Evolutionary conservation across 2,329 filamentous ascomycete genomes (phyloP).

Genomic region (Colletotrichum spaethianum): DNA sequence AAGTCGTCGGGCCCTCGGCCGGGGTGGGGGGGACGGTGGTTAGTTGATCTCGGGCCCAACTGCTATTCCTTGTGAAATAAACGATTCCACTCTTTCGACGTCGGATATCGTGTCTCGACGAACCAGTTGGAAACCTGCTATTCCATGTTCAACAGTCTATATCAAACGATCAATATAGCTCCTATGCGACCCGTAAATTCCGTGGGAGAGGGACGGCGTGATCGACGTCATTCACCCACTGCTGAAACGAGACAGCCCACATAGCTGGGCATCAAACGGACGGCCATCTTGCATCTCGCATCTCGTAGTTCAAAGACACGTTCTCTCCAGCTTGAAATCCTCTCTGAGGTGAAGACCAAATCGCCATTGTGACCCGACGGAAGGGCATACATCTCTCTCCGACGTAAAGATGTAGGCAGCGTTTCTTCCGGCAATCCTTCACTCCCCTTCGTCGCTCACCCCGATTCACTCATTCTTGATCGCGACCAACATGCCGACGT

Average conservation of each 20-base stretch:
- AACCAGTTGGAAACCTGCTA: neutral
- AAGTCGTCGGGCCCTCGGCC: neutral
- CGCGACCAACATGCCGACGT: neutral
- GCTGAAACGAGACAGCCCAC: slow-evolving; percentile 3
- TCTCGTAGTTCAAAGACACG: neutral
- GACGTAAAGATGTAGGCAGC: neutral
- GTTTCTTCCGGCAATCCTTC: neutral
- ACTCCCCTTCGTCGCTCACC: neutral
- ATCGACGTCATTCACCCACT: neutral
- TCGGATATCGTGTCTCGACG: neutral
- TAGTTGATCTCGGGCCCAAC: neutral
- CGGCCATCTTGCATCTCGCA: neutral
- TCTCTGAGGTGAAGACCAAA: neutral
- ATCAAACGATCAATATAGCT: neutral
- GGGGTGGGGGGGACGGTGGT: neutral
- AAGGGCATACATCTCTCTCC: neutral
- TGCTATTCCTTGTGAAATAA: neutral
- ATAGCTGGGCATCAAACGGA: neutral
- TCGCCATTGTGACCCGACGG: neutral
- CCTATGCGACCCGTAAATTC: neutral
- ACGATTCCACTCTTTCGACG: neutral
- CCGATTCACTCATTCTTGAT: neutral
- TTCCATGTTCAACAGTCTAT: neutral
- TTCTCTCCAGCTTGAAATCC: neutral
- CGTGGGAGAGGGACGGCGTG: neutral